Percentiles rank a stretch among this genome's conserved stretches.
phyloP scores from a whole-genome alignment of 208 protist genomes.

The Leishmania tarentolae region DNA sequence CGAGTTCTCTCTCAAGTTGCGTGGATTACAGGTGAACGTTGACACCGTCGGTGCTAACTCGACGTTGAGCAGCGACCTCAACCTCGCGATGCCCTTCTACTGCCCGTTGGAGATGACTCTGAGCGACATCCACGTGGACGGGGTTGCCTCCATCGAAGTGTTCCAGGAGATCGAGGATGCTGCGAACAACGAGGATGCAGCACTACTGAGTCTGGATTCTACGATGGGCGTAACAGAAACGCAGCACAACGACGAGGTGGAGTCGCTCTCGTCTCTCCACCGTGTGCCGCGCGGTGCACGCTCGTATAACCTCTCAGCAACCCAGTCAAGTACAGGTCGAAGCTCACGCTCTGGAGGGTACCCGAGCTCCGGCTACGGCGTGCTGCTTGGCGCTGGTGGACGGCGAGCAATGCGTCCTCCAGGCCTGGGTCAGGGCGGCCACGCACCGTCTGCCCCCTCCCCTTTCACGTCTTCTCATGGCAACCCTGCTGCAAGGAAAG shows the following conservation, averaged over 20 bases:
- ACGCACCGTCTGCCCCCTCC: constrained; percentile 4
- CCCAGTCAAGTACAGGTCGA: constrained; percentile 13
- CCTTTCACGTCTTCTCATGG: background rate
- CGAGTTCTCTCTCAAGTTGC: constrained; percentile 73
- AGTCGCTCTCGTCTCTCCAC: constrained; percentile 13
- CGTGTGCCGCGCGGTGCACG: constrained; percentile 12
- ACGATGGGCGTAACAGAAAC: constrained; percentile 11
- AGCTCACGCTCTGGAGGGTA: constrained; percentile 9
- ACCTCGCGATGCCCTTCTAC: constrained; percentile 83
- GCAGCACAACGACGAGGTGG: background rate
- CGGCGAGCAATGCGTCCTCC: constrained; percentile 80
- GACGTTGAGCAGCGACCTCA: constrained; percentile 55
- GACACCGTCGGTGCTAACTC: constrained; percentile 71
- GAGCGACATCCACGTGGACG: constrained; percentile 75
- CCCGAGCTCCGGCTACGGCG: constrained; percentile 65
- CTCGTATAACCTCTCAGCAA: constrained; percentile 10
- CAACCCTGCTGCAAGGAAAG: background rate
- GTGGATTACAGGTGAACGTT: constrained; percentile 85
- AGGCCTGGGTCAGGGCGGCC: constrained; percentile 18
- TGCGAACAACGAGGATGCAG: background rate
- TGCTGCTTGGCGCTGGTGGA: constrained; percentile 73
- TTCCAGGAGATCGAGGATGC: constrained; percentile 69
- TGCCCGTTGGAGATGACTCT: constrained; percentile 89
- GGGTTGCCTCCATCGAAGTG: constrained; percentile 78
- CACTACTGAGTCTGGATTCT: background rate